Conservation (phyloP, 129 eudicot genomes). For the Helichrysum umbraculigerum region DNA sequence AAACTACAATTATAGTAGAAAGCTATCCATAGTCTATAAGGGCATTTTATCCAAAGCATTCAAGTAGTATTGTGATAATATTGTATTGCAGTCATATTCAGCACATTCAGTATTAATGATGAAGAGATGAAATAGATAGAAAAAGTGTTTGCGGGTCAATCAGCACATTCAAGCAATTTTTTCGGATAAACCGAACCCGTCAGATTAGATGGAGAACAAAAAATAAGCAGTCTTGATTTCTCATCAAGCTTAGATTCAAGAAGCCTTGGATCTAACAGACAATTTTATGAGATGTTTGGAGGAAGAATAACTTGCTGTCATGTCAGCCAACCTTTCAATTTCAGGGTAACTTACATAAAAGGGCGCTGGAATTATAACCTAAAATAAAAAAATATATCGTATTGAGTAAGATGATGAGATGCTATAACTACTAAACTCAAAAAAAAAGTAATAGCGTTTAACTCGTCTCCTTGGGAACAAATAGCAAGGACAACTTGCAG, state of each 20-base stretch:
- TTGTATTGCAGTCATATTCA: too few relatives aligned
- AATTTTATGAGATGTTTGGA: conserved; percentile 71
- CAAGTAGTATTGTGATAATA: too few relatives aligned
- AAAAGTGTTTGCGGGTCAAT: too few relatives aligned
- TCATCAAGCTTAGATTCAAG: conserved; percentile 78
- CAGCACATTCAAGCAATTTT: conserved; percentile 63
- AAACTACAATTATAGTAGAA: too few relatives aligned
- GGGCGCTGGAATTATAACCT: conserved; percentile 93
- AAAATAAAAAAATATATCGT: background rate
- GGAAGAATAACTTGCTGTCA: conserved; percentile 80
- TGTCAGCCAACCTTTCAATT: conserved; percentile 91
- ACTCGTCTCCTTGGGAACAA: conserved; percentile 98
- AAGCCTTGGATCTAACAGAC: conserved; percentile 75
- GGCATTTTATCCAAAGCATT: too few relatives aligned
- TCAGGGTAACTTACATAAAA: conserved; percentile 97
- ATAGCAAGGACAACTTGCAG: conserved; percentile 89
- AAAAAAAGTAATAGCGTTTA: conserved; percentile 23
- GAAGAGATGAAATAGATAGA: too few relatives aligned
- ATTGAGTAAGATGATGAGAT: background rate
- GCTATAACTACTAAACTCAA: background rate
- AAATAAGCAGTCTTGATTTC: conserved; percentile 79
- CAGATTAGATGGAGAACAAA: conserved; percentile 93
- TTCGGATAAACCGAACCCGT: conserved; percentile 84
- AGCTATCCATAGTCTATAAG: too few relatives aligned
- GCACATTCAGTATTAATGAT: too few relatives aligned